Conservation (phyloP, 495 filamentous ascomycete species). For the Tuber microsphaerosporum region DNA sequence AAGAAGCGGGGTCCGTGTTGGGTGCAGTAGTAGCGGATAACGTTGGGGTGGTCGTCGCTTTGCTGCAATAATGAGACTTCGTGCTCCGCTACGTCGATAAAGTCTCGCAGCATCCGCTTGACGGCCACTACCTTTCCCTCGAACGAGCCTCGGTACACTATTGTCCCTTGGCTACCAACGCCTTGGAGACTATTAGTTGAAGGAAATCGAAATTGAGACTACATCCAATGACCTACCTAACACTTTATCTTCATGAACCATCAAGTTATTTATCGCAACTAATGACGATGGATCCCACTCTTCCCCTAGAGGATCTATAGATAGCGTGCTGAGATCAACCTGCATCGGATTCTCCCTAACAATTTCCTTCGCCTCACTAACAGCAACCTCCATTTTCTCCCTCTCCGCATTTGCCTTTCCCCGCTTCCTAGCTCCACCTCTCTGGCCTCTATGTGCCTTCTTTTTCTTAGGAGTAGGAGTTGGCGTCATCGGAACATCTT, state of each 20-base stretch:
- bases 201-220: conserved; percentile 1
- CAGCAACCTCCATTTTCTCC: conserved; percentile 45
- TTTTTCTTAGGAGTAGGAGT: conserved; percentile 59
- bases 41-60: conserved; percentile 91
- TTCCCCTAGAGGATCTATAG: conserved; percentile 26
- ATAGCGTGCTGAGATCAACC: conserved; percentile 42
- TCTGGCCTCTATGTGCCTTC: conserved; percentile 70
- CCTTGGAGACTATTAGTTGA: conserved; percentile 29
- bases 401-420: conserved; percentile 49
- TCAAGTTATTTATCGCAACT: conserved; percentile 49
- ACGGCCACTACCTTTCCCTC: conserved; percentile 90
- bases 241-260: conserved; percentile 64
- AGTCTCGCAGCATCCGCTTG: conserved; percentile 90
- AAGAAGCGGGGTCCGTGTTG: conserved; percentile 83
- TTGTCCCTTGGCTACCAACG: conserved; percentile 72
- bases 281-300: conserved; percentile 17
- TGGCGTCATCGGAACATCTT: conserved; percentile 15
- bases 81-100: conserved; percentile 90
- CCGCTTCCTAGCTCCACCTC: conserved; percentile 69
- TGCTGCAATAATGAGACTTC: conserved; percentile 84
- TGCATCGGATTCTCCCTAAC: conserved; percentile 40
- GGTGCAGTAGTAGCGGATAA: conserved; percentile 91
- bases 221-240: conserved; percentile 51
- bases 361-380: conserved; percentile 44
- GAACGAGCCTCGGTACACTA: conserved; percentile 77